A percentile compares a stretch with the other conserved stretches of the same genome.
These are phyloP conservation scores for Aspergillus sclerotialis DNA, from an alignment of 2,329 filamentous ascomycete genomes.

Conservation along the genomic window DNA sequence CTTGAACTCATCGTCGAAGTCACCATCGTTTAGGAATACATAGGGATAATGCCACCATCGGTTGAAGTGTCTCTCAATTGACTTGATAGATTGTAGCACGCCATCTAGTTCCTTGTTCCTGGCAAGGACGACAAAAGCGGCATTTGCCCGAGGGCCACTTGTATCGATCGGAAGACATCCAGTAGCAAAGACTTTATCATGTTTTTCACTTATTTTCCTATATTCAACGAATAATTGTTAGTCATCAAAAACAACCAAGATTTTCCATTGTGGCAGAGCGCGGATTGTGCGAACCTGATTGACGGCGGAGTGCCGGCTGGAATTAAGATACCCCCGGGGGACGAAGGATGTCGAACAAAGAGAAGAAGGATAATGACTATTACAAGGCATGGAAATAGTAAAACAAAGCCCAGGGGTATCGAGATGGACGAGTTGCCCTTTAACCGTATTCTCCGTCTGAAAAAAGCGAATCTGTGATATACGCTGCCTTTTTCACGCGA, in stretches of 20 bases:
- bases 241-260: constrained; percentile 6
- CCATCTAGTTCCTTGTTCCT: constrained; percentile 95
- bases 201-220: constrained; percentile 93
- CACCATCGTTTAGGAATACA: constrained; percentile 94
- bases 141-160: constrained; percentile 76
- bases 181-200: constrained; percentile 92
- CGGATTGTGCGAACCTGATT: constrained; percentile 62
- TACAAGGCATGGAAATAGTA: constrained; percentile 87
- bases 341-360: constrained; percentile 80
- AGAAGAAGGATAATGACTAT: constrained; percentile 85
- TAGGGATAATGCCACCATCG: constrained; percentile 98
- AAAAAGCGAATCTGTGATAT: constrained; percentile 62
- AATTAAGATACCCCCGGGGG: constrained; percentile 74
- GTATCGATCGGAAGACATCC: constrained; percentile 75
- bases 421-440: constrained; percentile 88
- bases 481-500: constrained; percentile 37
- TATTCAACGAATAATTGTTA: constrained; percentile 10
- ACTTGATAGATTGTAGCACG: constrained; percentile 94
- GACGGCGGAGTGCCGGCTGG: constrained; percentile 80
- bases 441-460: constrained; percentile 77
- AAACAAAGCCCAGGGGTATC: constrained; percentile 82
- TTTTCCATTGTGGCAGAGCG: background rate
- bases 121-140: constrained; percentile 90
- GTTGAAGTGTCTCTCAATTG: constrained; percentile 97
- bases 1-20: constrained; percentile 93